These are phyloP conservation scores for Metschnikowia bowlesiae DNA, from an alignment of 805 yeast genomes.

Conservation along the genomic window DNA sequence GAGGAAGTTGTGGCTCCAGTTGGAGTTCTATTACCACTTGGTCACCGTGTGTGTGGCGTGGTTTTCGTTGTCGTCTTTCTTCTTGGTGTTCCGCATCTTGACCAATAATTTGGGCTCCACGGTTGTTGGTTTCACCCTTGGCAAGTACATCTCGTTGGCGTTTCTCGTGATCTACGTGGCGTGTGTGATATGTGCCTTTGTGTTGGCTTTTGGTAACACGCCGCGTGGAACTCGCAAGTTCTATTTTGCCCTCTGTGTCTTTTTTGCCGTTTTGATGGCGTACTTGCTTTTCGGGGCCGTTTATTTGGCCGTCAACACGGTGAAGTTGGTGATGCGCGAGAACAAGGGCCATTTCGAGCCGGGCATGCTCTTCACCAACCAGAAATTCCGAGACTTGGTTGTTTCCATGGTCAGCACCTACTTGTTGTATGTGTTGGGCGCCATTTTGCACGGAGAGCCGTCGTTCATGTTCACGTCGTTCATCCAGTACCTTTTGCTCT, in stretches of 20 bases:
- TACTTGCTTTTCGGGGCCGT: conserved; percentile 88
- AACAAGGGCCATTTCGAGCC: conserved; percentile 38
- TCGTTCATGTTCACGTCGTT: conserved; percentile 90
- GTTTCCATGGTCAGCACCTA: conserved; percentile 86
- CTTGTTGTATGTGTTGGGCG: conserved; percentile 70
- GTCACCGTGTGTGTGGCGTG: conserved; percentile 77
- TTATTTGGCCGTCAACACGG: conserved; percentile 70
- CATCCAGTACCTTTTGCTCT: conserved; percentile 72
- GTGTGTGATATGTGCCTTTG: conserved; percentile 78
- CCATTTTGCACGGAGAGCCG: conserved; percentile 82
- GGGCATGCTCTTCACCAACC: conserved; percentile 52
- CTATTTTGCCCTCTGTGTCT: conserved; percentile 66
- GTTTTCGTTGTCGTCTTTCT: conserved; percentile 90
- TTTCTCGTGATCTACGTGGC: conserved; percentile 83
- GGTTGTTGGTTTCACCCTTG: conserved; percentile 62
- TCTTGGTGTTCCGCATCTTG: conserved; percentile 84
- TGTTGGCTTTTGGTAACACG: conserved; percentile 87
- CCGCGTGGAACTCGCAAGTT: conserved; percentile 85
- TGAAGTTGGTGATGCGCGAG: conserved; percentile 48
- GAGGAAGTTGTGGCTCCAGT: conserved; percentile 77
- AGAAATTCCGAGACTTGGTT: conserved; percentile 77
- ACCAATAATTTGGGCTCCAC: conserved; percentile 66
- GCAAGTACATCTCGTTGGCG: conserved; percentile 70
- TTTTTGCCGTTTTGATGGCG: conserved; percentile 85
- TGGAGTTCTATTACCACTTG: conserved; percentile 88